These are phyloP conservation scores for Leccinum fallax DNA, from an alignment of 1,284 basidiomycete genomes.

Conservation along the genomic window DNA sequence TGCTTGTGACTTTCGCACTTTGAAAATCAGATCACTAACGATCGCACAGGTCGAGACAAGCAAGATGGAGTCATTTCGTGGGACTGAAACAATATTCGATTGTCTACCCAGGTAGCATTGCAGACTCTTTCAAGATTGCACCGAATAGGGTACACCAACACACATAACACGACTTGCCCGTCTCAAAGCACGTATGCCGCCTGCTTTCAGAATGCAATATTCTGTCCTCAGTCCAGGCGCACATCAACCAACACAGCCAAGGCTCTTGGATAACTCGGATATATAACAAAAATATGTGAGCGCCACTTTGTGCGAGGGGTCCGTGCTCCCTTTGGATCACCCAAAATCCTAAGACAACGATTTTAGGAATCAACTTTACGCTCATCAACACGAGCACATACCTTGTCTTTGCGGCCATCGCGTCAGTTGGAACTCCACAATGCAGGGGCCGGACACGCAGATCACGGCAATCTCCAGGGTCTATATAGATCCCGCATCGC, in stretches of 20 bases:
- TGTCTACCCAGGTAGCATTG: too few species aligned
- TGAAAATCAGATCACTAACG: too few species aligned
- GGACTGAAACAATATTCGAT: not conserved
- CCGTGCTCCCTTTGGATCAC: slow-evolving; percentile 23
- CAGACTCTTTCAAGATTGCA: not conserved
- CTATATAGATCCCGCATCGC: slow-evolving; percentile 20
- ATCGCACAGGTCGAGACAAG: not conserved
- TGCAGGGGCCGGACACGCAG: slow-evolving; percentile 27
- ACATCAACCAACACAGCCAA: not conserved
- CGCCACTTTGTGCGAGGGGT: not conserved
- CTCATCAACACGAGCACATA: slow-evolving; percentile 9
- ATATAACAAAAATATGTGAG: not conserved
- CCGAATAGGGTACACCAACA: not conserved
- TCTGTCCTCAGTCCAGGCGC: too few species aligned
- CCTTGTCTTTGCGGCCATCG: slow-evolving; percentile 22
- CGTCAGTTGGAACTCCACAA: slow-evolving; percentile 24
- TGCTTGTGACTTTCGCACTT: too few species aligned
- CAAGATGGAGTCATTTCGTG: not conserved
- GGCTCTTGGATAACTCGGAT: not conserved
- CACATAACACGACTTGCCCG: not conserved
- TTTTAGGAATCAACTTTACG: not conserved
- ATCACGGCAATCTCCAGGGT: slow-evolving; percentile 25
- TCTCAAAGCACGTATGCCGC: not conserved
- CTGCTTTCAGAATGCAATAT: not conserved
- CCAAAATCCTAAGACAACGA: slow-evolving; percentile 19